These are phyloP conservation scores for Paecilomyces variotii DNA, from an alignment of 2,329 filamentous ascomycete species.

Conservation along the genomic window DNA sequence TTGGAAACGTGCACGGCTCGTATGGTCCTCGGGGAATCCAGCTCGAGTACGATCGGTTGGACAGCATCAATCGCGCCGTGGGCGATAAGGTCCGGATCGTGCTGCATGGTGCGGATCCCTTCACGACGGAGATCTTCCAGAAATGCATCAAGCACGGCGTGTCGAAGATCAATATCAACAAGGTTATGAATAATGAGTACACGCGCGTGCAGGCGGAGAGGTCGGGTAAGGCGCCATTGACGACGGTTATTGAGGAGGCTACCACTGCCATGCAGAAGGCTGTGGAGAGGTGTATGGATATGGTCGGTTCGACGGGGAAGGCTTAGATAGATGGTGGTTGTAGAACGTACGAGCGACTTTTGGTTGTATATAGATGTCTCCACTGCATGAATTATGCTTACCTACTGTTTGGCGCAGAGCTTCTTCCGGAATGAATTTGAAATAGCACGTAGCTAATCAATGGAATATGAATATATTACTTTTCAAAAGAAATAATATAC, in stretches of 20 bases:
- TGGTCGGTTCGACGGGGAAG: constrained; percentile 34
- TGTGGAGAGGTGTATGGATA: constrained; percentile 51
- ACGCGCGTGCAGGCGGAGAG: constrained; percentile 40
- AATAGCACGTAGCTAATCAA: not conserved
- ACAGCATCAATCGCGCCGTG: constrained; percentile 42
- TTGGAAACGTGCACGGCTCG: constrained; percentile 69
- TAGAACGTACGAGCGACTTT: not conserved
- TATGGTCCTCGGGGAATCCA: constrained; percentile 59
- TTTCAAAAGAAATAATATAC: too few relatives aligned
- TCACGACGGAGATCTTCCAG: constrained; percentile 46
- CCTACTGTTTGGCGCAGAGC: not conserved
- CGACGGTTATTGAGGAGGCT: constrained; percentile 46
- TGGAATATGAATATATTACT: not conserved
- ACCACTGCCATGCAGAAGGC: constrained; percentile 48
- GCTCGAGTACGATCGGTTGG: constrained; percentile 52
- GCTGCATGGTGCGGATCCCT: constrained; percentile 52
- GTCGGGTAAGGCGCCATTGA: constrained; percentile 46
- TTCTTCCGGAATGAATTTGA: not conserved
- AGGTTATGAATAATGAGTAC: constrained; percentile 48
- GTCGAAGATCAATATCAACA: constrained; percentile 53
- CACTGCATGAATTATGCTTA: not conserved
- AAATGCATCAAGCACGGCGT: constrained; percentile 49
- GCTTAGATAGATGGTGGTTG: constrained; percentile 7
- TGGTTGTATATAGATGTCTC: not conserved
- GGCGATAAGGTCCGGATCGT: constrained; percentile 45